Evolutionary conservation across 129 eudicot genomes (phyloP).

Genomic region (Helichrysum umbraculigerum): DNA sequence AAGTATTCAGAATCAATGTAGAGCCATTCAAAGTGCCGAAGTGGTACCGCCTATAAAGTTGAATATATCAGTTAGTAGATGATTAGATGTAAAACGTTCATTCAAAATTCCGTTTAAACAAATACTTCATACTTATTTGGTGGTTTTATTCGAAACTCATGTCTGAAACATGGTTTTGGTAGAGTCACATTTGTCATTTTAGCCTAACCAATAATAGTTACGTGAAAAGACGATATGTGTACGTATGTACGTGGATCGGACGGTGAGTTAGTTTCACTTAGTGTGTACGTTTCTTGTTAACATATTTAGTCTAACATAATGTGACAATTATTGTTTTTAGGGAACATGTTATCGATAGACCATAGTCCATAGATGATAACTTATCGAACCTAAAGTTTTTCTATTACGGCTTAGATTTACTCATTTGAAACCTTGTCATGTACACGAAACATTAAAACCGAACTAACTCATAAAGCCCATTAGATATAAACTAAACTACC

Average conservation of each 20-base stretch:
- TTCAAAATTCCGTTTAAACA: background rate
- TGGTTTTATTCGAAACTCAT: background rate
- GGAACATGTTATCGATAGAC: constrained; percentile 1
- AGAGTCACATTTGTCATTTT: constrained; percentile 6
- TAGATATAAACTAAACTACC: too few species aligned
- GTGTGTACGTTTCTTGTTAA: background rate
- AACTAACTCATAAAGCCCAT: too few species aligned
- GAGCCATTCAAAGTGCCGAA: background rate
- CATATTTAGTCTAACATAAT: constrained; percentile 1
- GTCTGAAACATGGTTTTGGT: constrained; percentile 15
- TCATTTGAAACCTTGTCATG: background rate
- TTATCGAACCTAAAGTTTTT: background rate
- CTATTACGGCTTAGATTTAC: background rate
- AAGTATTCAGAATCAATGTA: background rate
- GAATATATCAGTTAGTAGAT: background rate
- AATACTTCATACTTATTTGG: background rate
- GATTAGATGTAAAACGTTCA: background rate
- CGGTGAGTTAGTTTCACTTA: background rate
- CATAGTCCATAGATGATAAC: background rate
- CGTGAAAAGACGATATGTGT: background rate
- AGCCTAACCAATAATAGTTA: constrained; percentile 21
- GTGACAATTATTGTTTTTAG: constrained; percentile 14
- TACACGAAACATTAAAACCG: background rate
- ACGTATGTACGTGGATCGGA: background rate
- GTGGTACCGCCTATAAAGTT: background rate